Base-by-base conservation (phyloP, 2,329 filamentous ascomycete genomes). In the Pseudogymnoascus pannorum region DNA sequence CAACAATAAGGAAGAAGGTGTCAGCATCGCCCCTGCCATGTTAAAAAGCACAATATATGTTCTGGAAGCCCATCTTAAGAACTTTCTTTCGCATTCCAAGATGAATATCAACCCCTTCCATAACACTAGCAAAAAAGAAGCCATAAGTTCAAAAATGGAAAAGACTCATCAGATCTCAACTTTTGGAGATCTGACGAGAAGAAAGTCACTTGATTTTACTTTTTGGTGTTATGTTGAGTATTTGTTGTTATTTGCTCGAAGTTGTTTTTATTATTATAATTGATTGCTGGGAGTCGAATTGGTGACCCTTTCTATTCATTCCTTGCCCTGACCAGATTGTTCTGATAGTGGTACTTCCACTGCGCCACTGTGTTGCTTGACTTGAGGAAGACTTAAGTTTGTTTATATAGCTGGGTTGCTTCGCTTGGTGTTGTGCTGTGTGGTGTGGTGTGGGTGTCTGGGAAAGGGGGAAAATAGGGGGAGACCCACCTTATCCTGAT, bases 161-260 rank as follows among this genome's bases (percentile, higher is more conserved):
- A 54, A 54, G 24, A 54, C 44, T 31, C 16, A 12, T 31, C 8
- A 54, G n/a, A 54, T 54, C 44, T 31, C n/a, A 9, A 6, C 14
- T 9, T 54, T 4, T 31, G n/a, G n/a, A 54, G 44, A 54, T 54
- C 24, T 54, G 24, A 54, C 7, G 44, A 31, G 24, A 24, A 54
- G 44, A 54, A 54, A 54, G 31, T 54, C 44, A 29, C 24, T 54
- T 54, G 24, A 54, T 54, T 54, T 54, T 54, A 18, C 44, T 54
- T 54, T 54, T 29, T 54, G n/a, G n/a, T n/a, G 44, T 29, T 11
- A 29, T 51, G 7, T 18, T 18, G 40, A 44, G 14, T n/a, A n/a
- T 24, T 24, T 14, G 12, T 24, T 5, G 38, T 20, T 20, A n/a
- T n/a, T n/a, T n/a, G n/a, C n/a, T n/a, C n/a, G n/a, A n/a, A n/a